Base-by-base conservation (phyloP, 1,139 yeast genomes). In the Suhomyces panamericanus region DNA sequence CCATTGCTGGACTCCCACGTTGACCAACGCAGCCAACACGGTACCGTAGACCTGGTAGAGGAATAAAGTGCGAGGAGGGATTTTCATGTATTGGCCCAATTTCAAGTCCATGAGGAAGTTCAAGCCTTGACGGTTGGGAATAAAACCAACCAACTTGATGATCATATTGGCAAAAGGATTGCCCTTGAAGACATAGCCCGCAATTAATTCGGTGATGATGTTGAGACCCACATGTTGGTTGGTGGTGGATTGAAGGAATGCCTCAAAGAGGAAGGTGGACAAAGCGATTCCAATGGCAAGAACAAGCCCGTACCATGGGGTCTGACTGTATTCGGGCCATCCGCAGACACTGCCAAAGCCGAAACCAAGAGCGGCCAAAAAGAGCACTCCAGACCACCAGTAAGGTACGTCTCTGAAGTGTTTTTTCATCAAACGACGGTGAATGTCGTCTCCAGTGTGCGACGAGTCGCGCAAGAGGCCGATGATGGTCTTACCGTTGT, bases 211-310 rank as follows among this genome's bases (percentile, higher is more conserved):
- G 2, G 69, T 65, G 35, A 67, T 64, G 24, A 68, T 62, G 42
- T 67, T 68, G 33, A 67, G 48, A 26, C 75, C 69, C 42, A 70
- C 73, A 45, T 69, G 66, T 52, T 71, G 69, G 49, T 70, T 64
- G 32, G 74, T 67, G 35, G 64, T 59, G 32, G 66, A 73, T 54
- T 65, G 75, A 46, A 66, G 55, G 37, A 65, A 55, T 30, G 69
- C 75, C 48, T 64, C 74, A 5, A 71, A 72, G 24, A 69, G 50
- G 39, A 70, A 66, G 27, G 63, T 64, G 4, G 63, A 56, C 26
- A 64, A 53, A n/a, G 70, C 55, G 29, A 69, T 58, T 12, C 49
- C 43, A 13, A 70, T 44, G 4, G 73, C 72, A 39, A 69, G 46
- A 6, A 69, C 59, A 29, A 69, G 55, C 0, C 69, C 71, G 67